Percentiles rank a stretch among this genome's conserved stretches.
These are phyloP conservation scores for Ogataea glucozyma DNA, from an alignment of 805 yeast genomes.

Conservation along the genomic window DNA sequence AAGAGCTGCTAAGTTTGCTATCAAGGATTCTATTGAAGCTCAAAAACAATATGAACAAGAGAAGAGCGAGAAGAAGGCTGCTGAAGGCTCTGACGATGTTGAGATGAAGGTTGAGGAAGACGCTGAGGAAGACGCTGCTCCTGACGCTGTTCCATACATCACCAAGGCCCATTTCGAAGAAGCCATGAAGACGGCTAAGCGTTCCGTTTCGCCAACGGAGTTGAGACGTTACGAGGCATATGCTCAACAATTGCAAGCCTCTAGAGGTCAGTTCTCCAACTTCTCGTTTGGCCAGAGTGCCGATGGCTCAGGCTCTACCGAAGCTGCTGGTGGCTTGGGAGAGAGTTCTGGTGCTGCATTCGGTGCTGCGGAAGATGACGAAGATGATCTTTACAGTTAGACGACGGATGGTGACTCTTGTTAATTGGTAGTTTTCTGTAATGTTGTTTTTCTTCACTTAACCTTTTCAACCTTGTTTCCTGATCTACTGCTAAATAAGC, in stretches of 20 bases:
- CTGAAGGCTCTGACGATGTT: conserved; percentile 42
- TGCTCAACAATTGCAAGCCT: conserved; percentile 92
- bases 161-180: conserved; percentile 94
- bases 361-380: conserved; percentile 51
- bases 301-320: conserved; percentile 35
- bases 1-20: conserved; percentile 98
- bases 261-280: conserved; percentile 92
- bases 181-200: conserved; percentile 99
- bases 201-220: conserved; percentile 96
- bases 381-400: conserved; percentile 45
- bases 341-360: conserved; percentile 44
- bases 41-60: conserved; percentile 48
- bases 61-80: conserved; percentile 53
- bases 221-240: conserved; percentile 98
- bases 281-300: conserved; percentile 72
- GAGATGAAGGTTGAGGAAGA: conserved; percentile 36
- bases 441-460: background rate
- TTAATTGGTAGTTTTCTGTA: conserved; percentile 1
- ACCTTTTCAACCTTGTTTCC: conserved; percentile 3
- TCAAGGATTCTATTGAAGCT: conserved; percentile 96
- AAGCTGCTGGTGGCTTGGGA: conserved; percentile 34
- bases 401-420: background rate
- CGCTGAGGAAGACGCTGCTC: conserved; percentile 61
- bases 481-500: conserved; percentile 1
- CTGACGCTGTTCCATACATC: conserved; percentile 94